Evolutionary conservation across 1,284 basidiomycete species (phyloP), one percentile per base, ranked within the genome.

Genomic region (Coniophora puteana): DNA sequence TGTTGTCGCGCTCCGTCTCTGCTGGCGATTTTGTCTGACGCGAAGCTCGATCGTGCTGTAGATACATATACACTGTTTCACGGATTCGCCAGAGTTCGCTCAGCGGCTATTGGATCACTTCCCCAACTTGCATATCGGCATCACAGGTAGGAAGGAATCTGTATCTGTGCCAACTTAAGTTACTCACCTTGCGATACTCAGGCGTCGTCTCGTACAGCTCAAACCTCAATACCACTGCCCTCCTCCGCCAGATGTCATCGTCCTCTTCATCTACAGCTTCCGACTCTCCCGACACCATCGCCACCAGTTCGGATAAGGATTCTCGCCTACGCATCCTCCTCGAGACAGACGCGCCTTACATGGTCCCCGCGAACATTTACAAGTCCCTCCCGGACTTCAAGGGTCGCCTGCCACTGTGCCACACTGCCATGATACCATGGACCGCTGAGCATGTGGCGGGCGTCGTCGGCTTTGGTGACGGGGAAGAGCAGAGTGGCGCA

Each of bases 311-410:
- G 28, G 16, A 16, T 7, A 8, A 16, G 28, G 13, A n/a, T n/a
- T n/a, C 16, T n/a, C 4, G 7, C 28, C 28, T 2, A n/a, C 78
- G 83, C 32, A 80, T 89, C 49, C 61, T 91, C 1, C 69, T 90
- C 3, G 89, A 91, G 60, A 90, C 89, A 0, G 88, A 91, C 48
- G 87, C 86, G 1, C 88, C 89, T 0, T 91, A 75, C 64, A 91
- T 91, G 88, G 71, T 83, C 0, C 89, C 88, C 0, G 68, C 76
- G 0, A 90, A 86, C 48, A 58, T 91, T 21, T 87, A 88, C 54
- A 58, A 60, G 8, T 67, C 79, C 0, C 59, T 83, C 0, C 66
- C 72, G 3, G 63, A 61, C 1, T 54, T 83, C 35, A 80, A 74
- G 49, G 78, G 78, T 21, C 52, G 77, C 45, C 61, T 90, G 1